Evolutionary conservation across 257 asterid species (phyloP).

Genomic region (Thymus mandschuricus): DNA sequence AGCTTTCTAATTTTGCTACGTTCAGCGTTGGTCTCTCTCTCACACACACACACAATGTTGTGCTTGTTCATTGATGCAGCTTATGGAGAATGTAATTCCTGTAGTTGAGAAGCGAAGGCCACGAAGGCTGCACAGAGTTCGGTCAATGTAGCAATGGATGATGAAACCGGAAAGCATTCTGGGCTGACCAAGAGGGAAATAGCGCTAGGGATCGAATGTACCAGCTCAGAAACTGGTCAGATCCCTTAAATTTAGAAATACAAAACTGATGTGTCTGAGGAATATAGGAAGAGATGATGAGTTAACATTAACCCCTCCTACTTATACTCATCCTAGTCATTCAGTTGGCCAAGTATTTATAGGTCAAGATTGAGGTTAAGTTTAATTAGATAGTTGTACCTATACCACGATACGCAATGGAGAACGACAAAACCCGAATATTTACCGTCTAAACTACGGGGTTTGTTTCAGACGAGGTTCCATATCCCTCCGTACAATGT

Average conservation of each 20-base stretch:
- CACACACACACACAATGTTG: not conserved
- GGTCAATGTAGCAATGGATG: slow-evolving; percentile 53
- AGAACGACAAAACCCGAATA: not conserved
- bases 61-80: slow-evolving; percentile 46
- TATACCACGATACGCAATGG: not conserved
- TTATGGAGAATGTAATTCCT: slow-evolving; percentile 82
- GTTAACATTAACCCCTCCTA: no score
- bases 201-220: slow-evolving; percentile 21
- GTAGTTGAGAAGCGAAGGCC: slow-evolving; percentile 72
- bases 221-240: not conserved
- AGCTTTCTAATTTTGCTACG: not conserved
- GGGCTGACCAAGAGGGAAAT: slow-evolving; percentile 1
- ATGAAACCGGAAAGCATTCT: slow-evolving; percentile 26
- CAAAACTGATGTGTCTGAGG: not conserved
- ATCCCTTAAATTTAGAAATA: slow-evolving; percentile 16
- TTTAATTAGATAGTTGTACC: not conserved
- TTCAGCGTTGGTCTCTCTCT: not conserved
- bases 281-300: no score
- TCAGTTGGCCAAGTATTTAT: not conserved
- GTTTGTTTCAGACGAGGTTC: not conserved
- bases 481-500: not conserved
- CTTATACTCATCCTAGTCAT: not conserved
- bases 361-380: not conserved
- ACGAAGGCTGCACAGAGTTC: slow-evolving; percentile 53
- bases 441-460: not conserved